These are phyloP conservation scores for Diospyros lotus DNA, from an alignment of 148 eudicot genomes.

Conservation along the genomic window DNA sequence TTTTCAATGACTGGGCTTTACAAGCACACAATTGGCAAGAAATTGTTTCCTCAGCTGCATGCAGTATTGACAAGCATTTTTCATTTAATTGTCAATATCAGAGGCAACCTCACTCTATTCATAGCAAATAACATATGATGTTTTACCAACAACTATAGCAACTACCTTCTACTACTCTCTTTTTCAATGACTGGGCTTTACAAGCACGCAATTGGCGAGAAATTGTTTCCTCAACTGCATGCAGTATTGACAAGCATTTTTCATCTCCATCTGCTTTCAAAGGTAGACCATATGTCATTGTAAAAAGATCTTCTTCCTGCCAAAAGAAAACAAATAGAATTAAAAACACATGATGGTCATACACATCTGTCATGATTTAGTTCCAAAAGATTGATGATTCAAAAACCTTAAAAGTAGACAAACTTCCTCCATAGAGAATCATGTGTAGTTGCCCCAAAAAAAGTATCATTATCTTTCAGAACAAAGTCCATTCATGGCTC, in stretches of 20 bases:
- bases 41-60: constrained; percentile 91
- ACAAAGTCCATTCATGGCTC: too few relatives aligned
- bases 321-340: constrained; percentile 16
- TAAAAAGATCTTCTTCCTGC: constrained; percentile 93
- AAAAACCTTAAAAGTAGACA: not conserved
- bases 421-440: not conserved
- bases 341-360: constrained; percentile 9
- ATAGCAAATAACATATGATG: not conserved
- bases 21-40: constrained; percentile 86
- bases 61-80: constrained; percentile 64
- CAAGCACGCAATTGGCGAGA: constrained; percentile 87
- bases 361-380: not conserved
- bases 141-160: constrained; percentile 1
- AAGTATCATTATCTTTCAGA: too few relatives aligned
- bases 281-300: constrained; percentile 86
- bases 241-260: constrained; percentile 64
- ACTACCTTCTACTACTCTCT: constrained; percentile 70
- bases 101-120: not conserved
- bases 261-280: constrained; percentile 86
- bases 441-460: too few relatives aligned
- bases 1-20: constrained; percentile 66
- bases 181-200: constrained; percentile 66
- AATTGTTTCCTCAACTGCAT: constrained; percentile 91
- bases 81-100: constrained; percentile 36
- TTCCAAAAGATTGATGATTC: not conserved